Evolutionary conservation across 805 yeast species (phyloP).

Genomic region (Metschnikowia bowlesiae): DNA sequence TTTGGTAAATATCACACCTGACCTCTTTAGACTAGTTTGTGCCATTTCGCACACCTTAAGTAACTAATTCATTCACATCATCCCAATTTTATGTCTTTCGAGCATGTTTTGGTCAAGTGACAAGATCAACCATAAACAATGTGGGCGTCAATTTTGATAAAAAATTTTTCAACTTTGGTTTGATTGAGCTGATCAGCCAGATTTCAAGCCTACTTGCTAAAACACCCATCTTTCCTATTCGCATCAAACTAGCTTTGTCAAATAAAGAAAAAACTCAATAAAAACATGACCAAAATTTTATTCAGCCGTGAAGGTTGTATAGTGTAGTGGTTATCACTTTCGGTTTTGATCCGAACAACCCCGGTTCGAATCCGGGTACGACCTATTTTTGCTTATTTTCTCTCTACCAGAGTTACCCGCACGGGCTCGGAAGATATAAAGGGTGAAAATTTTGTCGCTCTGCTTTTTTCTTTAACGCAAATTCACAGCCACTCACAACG

Average conservation of each 20-base stretch:
- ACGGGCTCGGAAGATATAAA: constrained; percentile 14
- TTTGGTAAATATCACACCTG: constrained; percentile 4
- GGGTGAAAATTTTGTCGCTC: constrained; percentile 8
- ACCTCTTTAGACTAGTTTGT: no score
- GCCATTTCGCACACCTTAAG: no score
- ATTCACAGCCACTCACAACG: constrained; percentile 60
- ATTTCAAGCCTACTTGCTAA: no score
- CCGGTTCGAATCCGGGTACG: constrained; percentile 85
- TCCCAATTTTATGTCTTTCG: no score
- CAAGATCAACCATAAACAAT: no score
- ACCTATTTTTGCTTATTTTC: constrained; percentile 38
- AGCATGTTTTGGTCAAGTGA: no score
- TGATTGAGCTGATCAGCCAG: no score
- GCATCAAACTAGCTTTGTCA: background rate
- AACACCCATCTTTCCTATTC: no score
- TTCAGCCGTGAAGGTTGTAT: constrained; percentile 36
- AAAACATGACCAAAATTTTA: no score
- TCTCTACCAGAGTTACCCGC: constrained; percentile 26
- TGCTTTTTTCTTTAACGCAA: constrained; percentile 46
- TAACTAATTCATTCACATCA: no score
- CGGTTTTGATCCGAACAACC: constrained; percentile 79
- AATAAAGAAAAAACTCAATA: background rate
- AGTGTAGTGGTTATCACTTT: constrained; percentile 79
- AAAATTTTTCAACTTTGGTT: no score
- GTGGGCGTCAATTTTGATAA: no score